A percentile compares a stretch with the other conserved stretches of the same genome.
These are phyloP conservation scores for Pseudocercospora macadamiae DNA, from an alignment of 2,329 filamentous ascomycete genomes.

Conservation along the genomic window DNA sequence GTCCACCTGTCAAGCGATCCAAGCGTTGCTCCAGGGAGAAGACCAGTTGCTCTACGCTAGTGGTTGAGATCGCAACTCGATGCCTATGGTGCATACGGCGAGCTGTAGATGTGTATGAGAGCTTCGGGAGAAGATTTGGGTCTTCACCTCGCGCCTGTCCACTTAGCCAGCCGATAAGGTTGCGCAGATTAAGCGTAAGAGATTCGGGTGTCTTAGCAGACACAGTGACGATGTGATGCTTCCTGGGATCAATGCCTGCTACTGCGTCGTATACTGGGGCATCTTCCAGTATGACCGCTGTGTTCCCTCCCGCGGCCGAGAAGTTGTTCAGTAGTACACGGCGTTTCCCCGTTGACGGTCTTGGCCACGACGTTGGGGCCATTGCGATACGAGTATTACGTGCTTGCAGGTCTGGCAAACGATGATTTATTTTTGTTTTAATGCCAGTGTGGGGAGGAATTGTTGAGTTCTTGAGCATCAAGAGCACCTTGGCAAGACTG, in stretches of 20 bases:
- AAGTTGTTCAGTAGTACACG: constrained; percentile 66
- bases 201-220: constrained; percentile 57
- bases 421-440: constrained; percentile 65
- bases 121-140: constrained; percentile 1
- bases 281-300: constrained; percentile 67
- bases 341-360: constrained; percentile 36
- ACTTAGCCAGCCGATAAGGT: constrained; percentile 12
- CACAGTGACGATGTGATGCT: constrained; percentile 59
- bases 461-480: constrained; percentile 65
- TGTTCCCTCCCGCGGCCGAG: constrained; percentile 72
- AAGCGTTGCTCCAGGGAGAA: constrained; percentile 3
- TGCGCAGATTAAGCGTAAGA: constrained; percentile 55
- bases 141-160: neutral
- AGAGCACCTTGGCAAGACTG: constrained; percentile 65
- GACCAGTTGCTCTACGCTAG: constrained; percentile 5
- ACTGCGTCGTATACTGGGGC: constrained; percentile 46
- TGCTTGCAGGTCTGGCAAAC: constrained; percentile 60
- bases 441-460: constrained; percentile 71
- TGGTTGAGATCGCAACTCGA: constrained; percentile 16
- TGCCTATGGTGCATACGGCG: constrained; percentile 30
- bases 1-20: neutral
- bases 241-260: constrained; percentile 46
- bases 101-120: constrained; percentile 35
- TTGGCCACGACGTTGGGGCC: constrained; percentile 48
- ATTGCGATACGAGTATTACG: constrained; percentile 62